Evolutionary conservation across 331 rosid species (phyloP).

Genomic region (Spiraea crenata): DNA sequence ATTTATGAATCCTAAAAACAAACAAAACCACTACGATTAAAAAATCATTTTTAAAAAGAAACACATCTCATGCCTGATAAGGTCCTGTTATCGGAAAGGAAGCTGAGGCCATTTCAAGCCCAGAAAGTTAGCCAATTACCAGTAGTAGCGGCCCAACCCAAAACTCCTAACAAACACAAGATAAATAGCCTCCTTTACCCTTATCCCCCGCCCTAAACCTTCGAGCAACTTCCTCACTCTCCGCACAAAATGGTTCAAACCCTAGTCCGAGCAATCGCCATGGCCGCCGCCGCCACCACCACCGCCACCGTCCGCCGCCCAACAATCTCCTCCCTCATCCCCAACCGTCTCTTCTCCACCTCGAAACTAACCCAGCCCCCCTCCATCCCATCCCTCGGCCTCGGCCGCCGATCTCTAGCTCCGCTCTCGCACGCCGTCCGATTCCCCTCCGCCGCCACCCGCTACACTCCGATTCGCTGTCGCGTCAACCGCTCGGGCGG

Average conservation of each 20-base stretch:
- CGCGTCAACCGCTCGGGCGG: slow-evolving; percentile 59
- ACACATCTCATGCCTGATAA: no score
- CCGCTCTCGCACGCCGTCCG: slow-evolving; percentile 43
- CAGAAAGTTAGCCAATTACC: not conserved
- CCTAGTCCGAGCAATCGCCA: slow-evolving; percentile 39
- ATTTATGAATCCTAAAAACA: no score
- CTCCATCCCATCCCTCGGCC: slow-evolving; percentile 29
- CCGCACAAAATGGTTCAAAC: slow-evolving; percentile 39
- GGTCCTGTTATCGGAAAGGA: no score
- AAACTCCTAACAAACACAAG: not conserved
- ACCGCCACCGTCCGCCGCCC: slow-evolving; percentile 23
- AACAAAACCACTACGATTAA: no score
- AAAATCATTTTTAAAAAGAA: no score
- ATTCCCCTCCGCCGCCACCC: slow-evolving; percentile 19
- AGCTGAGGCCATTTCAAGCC: not conserved
- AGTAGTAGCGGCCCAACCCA: not conserved
- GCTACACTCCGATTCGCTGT: slow-evolving; percentile 57
- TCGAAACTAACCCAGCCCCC: slow-evolving; percentile 33
- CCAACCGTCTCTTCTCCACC: slow-evolving; percentile 39
- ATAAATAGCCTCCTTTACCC: not conserved
- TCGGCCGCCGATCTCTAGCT: slow-evolving; percentile 42
- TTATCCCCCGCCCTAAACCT: slow-evolving; percentile 11
- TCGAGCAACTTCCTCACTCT: not conserved
- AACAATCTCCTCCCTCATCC: slow-evolving; percentile 24
- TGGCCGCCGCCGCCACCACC: slow-evolving; percentile 28